These are phyloP conservation scores for Metschnikowia picachoensis DNA, from an alignment of 805 yeast species.

Conservation along the genomic window DNA sequence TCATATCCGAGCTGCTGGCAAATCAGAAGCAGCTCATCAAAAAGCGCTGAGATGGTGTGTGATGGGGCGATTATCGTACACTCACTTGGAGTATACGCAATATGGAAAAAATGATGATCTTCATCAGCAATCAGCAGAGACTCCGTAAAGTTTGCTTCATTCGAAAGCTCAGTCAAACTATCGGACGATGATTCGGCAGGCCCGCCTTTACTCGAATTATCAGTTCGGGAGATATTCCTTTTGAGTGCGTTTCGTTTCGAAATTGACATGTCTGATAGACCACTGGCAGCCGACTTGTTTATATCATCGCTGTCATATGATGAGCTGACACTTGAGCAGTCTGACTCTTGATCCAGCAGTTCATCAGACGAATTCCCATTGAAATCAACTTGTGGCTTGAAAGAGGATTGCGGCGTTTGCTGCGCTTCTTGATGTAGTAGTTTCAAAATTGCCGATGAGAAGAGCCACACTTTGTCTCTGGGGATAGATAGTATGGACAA, in stretches of 20 bases:
- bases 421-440: slow-evolving; percentile 38
- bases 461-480: slow-evolving; percentile 49
- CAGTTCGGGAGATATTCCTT: slow-evolving; percentile 13
- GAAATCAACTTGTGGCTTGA: not conserved
- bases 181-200: slow-evolving; percentile 10
- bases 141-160: slow-evolving; percentile 4
- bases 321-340: slow-evolving; percentile 1
- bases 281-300: not conserved
- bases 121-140: slow-evolving; percentile 17
- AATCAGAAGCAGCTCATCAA: slow-evolving; percentile 36
- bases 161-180: slow-evolving; percentile 1
- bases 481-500: slow-evolving; percentile 53
- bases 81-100: slow-evolving; percentile 61
- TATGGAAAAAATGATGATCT: slow-evolving; percentile 50
- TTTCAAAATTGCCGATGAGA: slow-evolving; percentile 47
- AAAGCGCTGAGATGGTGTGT: slow-evolving; percentile 31
- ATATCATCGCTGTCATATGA: slow-evolving; percentile 3
- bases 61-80: slow-evolving; percentile 55
- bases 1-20: slow-evolving; percentile 29
- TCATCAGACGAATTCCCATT: not conserved
- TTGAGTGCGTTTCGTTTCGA: slow-evolving; percentile 1
- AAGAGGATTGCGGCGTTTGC: slow-evolving; percentile 11
- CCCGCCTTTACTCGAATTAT: slow-evolving; percentile 29
- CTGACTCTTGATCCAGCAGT: slow-evolving; percentile 4
- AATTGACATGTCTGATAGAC: slow-evolving; percentile 1